phyloP scores from a whole-genome alignment of 108 stramenopile genomes.

The Cyclotella sp. region DNA sequence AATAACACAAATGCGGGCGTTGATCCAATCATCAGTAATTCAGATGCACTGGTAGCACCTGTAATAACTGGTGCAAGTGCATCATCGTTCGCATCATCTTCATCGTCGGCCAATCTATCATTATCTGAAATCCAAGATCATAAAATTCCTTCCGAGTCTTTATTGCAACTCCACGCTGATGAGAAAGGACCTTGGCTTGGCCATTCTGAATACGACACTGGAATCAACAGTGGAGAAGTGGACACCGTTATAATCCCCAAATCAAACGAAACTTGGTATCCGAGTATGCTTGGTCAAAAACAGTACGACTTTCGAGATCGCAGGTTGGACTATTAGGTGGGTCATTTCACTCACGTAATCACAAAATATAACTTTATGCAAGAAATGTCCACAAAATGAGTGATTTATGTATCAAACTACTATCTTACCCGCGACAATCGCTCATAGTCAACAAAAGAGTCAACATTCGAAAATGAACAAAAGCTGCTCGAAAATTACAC shows the following conservation, averaged over 20 bases:
- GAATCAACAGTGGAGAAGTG: not conserved
- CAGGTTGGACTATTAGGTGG: conserved; percentile 40
- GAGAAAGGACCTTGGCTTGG: not conserved
- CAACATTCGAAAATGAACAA: too few species aligned
- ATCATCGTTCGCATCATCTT: not conserved
- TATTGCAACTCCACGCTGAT: not conserved
- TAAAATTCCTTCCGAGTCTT: not conserved
- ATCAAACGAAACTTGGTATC: conserved; percentile 34
- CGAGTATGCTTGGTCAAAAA: conserved; percentile 42
- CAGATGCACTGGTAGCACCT: not conserved
- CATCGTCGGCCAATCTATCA: not conserved
- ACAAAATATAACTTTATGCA: too few species aligned
- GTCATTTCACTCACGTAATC: too few species aligned
- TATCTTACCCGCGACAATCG: too few species aligned
- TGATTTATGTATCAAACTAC: too few species aligned
- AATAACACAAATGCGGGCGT: not conserved
- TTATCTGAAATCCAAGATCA: not conserved
- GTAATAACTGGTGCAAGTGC: not conserved
- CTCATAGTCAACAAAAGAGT: too few species aligned
- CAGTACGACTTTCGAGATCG: conserved; percentile 50
- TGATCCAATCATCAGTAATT: not conserved
- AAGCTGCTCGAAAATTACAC: too few species aligned
- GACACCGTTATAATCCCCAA: conserved; percentile 12
- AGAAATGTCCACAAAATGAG: too few species aligned
- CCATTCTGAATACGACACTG: not conserved